Evolutionary conservation across 225 moss, liverwort and hornwort genomes (phyloP), one percentile per base, ranked within the genome.

Genomic region (Polytrichum commune): DNA sequence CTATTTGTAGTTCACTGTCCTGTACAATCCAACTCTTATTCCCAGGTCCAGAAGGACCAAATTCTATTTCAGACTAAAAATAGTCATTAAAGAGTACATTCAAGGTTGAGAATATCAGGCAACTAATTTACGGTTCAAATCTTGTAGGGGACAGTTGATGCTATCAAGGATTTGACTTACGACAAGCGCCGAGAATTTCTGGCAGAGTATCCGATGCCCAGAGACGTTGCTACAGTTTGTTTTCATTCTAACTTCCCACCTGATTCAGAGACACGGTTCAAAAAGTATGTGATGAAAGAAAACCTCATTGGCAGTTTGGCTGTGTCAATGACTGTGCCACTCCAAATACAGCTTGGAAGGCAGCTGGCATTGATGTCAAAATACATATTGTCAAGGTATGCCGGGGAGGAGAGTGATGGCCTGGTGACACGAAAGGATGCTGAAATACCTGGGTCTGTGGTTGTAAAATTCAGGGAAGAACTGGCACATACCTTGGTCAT

Each of bases 351-450:
- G 69, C 74, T 84, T 20, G 84, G 84, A 32, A 77, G 70, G 80
- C 80, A 84, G 30, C 80, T 84, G 62, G 84, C 80, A 5, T 23
- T 77, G 65, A 80, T 84, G 80, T 62, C 84, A 35, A 72, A 75
- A 67, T 84, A 84, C 77, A 74, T 84, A 29, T 16, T 25, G 74
- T 18, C 62, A 5, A 65, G 80, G 54, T 84, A 84, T 57, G 74
- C 74, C 0, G 84, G 91, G 35, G 88, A 71, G 78, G 83, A 91
- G 74, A 92, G 91, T 79, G 95, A 95, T 60, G 95, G 95, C 6
- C 88, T 95, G 27, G 95, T 95, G 10, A 81, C 88, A 10, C 82
- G 95, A n/a, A 89, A 80, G 66, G 95, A 95, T 73, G 95, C 92
- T 5, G 95, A 91, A 67, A 71, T 89, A 55, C 92, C 95, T 29